Conservation (phyloP, 129 eudicot species). For the Chrysanthemum seticuspe region DNA sequence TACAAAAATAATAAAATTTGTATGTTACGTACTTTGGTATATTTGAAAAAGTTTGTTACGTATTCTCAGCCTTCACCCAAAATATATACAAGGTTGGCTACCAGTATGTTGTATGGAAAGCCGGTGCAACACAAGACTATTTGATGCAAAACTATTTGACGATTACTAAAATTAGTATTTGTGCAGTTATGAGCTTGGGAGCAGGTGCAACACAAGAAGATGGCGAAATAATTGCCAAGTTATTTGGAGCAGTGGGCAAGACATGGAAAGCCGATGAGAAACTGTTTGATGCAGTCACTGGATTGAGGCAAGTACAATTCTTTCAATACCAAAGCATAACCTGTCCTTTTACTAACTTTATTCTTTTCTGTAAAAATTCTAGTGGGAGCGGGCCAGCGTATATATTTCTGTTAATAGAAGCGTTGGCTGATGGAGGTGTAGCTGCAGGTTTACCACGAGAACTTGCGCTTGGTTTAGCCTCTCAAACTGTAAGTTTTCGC, state of each 20-base stretch:
- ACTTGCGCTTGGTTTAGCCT: conserved; percentile 87
- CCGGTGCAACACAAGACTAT: no score
- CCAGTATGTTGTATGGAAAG: conserved; percentile 8
- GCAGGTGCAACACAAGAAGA: conserved; percentile 77
- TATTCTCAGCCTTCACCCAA: no score
- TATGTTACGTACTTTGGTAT: no score
- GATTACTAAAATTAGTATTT: conserved; percentile 5
- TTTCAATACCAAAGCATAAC: neutral
- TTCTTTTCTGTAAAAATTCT: neutral
- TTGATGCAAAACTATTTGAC: neutral
- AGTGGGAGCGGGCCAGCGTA: conserved; percentile 99
- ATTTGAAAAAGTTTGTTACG: no score
- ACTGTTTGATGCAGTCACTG: conserved; percentile 91
- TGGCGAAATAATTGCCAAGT: conserved; percentile 63
- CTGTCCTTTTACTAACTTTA: neutral
- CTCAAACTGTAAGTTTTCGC: conserved; percentile 89
- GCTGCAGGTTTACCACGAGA: conserved; percentile 99
- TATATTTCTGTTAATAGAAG: conserved; percentile 82
- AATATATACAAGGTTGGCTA: neutral
- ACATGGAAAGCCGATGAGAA: conserved; percentile 94
- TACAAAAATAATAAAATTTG: no score
- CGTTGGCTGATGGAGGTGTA: conserved; percentile 98
- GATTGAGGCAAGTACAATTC: conserved; percentile 55
- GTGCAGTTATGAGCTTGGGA: conserved; percentile 69
- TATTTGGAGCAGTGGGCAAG: conserved; percentile 88